Evolutionary conservation across 2,329 filamentous ascomycete genomes (phyloP).

Genomic region (Fusarium sp.): DNA sequence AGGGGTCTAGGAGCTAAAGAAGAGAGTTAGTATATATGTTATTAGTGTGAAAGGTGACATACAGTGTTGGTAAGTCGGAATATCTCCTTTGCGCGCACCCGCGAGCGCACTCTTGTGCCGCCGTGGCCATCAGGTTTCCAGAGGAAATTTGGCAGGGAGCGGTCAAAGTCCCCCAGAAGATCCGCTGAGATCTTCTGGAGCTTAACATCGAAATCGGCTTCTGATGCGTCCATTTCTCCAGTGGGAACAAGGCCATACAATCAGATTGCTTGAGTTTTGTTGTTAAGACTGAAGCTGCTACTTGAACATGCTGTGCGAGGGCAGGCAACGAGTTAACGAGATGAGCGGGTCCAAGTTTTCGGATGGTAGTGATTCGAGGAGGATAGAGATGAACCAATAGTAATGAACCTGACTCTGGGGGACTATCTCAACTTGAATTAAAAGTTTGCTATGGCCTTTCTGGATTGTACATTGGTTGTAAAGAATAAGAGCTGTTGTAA

Average conservation of each 20-base stretch:
- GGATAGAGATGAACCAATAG: not conserved
- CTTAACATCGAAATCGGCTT: conserved; percentile 69
- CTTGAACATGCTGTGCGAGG: not conserved
- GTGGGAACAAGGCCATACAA: not conserved
- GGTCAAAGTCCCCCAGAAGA: conserved; percentile 66
- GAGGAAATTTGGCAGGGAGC: conserved; percentile 61
- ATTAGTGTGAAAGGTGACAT: not conserved
- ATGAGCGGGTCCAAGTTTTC: conserved; percentile 19
- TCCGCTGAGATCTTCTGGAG: conserved; percentile 69
- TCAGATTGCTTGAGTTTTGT: not conserved
- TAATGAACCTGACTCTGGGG: not conserved
- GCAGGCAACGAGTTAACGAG: conserved; percentile 19
- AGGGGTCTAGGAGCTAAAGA: conserved; percentile 75
- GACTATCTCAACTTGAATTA: not conserved
- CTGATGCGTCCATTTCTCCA: conserved; percentile 65
- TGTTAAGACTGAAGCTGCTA: not conserved
- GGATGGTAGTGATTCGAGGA: not conserved
- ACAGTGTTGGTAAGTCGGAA: conserved; percentile 59
- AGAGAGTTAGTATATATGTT: not conserved
- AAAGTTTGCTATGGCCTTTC: not conserved
- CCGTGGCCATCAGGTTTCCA: conserved; percentile 60
- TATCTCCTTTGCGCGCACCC: conserved; percentile 61
- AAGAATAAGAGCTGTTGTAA: not conserved
- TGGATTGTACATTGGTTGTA: not conserved
- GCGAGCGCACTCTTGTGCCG: conserved; percentile 53